Conservation (phyloP, 441 rosid genomes). For the Pelargonium myrrhifolium region DNA sequence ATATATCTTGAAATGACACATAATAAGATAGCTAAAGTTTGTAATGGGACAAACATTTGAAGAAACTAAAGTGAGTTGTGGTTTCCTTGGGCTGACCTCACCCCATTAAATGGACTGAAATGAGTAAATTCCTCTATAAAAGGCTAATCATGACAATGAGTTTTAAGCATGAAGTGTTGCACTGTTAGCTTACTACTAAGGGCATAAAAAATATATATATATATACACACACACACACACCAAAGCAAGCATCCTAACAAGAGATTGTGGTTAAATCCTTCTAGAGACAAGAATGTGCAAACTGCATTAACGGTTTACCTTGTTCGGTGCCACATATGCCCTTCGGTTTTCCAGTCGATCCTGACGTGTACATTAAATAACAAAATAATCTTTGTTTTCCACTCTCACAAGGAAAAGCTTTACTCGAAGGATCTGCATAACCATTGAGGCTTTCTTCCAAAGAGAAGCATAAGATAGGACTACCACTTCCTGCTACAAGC, state of each 20-base stretch:
- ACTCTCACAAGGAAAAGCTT: slow-evolving; percentile 50
- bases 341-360: slow-evolving; percentile 87
- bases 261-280: background rate
- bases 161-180: background rate
- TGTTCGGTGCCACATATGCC: slow-evolving; percentile 86
- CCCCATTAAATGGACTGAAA: background rate
- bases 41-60: background rate
- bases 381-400: slow-evolving; percentile 46
- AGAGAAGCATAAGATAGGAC: slow-evolving; percentile 44
- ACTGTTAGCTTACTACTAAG: background rate
- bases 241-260: background rate
- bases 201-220: no score
- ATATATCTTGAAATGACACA: background rate
- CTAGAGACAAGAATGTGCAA: slow-evolving; percentile 2
- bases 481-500: slow-evolving; percentile 32
- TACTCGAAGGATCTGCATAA: slow-evolving; percentile 14
- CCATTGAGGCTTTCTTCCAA: slow-evolving; percentile 33
- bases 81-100: background rate
- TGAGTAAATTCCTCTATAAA: background rate
- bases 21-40: background rate
- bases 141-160: background rate
- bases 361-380: slow-evolving; percentile 85
- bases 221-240: no score
- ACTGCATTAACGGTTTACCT: slow-evolving; percentile 35
- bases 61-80: background rate